These are phyloP conservation scores for Teratosphaeria nubilosa DNA, from an alignment of 2,329 filamentous ascomycete genomes.

Conservation along the genomic window DNA sequence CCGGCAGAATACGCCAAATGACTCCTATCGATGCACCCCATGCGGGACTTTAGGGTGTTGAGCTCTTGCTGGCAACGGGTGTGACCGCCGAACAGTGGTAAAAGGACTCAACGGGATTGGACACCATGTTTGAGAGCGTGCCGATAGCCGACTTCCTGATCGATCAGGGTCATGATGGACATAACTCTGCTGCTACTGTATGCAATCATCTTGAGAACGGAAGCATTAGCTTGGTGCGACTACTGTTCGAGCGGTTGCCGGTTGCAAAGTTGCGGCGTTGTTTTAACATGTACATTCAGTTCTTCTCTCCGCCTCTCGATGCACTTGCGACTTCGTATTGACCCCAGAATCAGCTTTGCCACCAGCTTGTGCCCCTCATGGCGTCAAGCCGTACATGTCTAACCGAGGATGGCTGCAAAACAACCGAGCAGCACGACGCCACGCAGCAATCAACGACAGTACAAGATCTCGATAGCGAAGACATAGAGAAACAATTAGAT, in stretches of 20 bases:
- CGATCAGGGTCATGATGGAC: background rate
- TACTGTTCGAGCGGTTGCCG: background rate
- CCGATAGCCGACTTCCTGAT: background rate
- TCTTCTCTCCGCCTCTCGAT: background rate
- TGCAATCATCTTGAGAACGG: background rate
- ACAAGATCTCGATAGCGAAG: slow-evolving; percentile 3
- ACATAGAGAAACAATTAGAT: slow-evolving; percentile 10
- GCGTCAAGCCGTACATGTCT: background rate
- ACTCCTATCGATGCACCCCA: background rate
- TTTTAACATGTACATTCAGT: background rate
- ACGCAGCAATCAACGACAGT: background rate
- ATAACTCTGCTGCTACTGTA: background rate
- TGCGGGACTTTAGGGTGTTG: background rate
- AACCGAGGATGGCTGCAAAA: background rate
- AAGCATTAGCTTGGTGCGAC: background rate
- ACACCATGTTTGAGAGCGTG: background rate
- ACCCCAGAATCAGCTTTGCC: background rate
- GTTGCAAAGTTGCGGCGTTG: background rate
- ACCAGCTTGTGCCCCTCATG: background rate
- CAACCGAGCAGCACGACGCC: background rate
- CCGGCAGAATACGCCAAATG: background rate
- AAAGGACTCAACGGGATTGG: background rate
- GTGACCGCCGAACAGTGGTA: background rate
- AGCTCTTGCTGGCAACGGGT: background rate
- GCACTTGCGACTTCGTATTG: background rate